These are phyloP conservation scores for Pichia exigua DNA, from an alignment of 805 yeast species.

Conservation along the genomic window DNA sequence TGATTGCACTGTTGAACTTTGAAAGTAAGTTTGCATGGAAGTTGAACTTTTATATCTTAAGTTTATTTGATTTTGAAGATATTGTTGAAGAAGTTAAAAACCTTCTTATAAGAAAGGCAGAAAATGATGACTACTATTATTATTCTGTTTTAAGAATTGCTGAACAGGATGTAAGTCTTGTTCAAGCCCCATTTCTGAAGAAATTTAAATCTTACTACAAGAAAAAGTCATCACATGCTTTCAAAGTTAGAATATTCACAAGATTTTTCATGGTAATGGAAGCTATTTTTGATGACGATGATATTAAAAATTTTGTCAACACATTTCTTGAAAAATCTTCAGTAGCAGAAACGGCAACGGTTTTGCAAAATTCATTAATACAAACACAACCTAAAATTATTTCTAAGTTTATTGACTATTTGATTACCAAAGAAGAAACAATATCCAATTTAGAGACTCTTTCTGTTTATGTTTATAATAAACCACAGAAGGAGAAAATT, in stretches of 20 bases:
- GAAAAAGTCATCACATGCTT: slow-evolving; percentile 5
- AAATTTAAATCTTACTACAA: slow-evolving; percentile 23
- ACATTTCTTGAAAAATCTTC: slow-evolving; percentile 22
- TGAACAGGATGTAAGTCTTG: slow-evolving; percentile 25
- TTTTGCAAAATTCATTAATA: slow-evolving; percentile 32
- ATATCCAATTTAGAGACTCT: slow-evolving; percentile 18
- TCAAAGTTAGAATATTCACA: slow-evolving; percentile 26
- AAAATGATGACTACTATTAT: slow-evolving; percentile 13
- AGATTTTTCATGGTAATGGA: slow-evolving; percentile 53
- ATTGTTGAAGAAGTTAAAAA: background rate
- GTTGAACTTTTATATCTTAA: slow-evolving; percentile 38
- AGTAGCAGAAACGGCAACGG: slow-evolving; percentile 10
- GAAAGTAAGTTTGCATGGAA: slow-evolving; percentile 32
- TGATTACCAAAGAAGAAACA: background rate
- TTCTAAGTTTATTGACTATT: slow-evolving; percentile 12
- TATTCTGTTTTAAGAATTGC: slow-evolving; percentile 37
- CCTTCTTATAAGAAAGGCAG: slow-evolving; percentile 1
- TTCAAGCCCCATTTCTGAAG: slow-evolving; percentile 8
- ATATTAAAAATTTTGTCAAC: slow-evolving; percentile 25
- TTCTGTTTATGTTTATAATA: slow-evolving; percentile 44
- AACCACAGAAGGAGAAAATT: slow-evolving; percentile 28
- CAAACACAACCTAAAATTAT: slow-evolving; percentile 43
- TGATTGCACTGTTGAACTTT: slow-evolving; percentile 20
- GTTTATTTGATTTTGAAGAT: slow-evolving; percentile 36
- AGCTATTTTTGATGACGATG: slow-evolving; percentile 23